A percentile compares a stretch with the other conserved stretches of the same genome.
phyloP scores from a whole-genome alignment of 768 basidiomycete genomes.

The Xerocomus potaroensis region DNA sequence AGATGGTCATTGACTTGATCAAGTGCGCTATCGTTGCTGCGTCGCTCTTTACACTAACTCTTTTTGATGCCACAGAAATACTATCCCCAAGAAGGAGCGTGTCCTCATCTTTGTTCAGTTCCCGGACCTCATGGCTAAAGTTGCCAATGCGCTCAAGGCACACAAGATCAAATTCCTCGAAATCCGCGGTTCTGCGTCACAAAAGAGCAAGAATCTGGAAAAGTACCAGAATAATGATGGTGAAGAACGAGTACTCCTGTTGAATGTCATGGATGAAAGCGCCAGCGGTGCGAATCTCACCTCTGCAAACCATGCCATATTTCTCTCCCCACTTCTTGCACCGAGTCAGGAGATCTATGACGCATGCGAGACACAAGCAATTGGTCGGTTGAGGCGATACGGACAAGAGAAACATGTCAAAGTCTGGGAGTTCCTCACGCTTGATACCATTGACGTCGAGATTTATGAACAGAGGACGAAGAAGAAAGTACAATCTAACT shows the following conservation, averaged over 20 bases:
- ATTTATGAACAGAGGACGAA: conserved; percentile 57
- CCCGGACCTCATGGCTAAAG: conserved; percentile 88
- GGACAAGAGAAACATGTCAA: conserved; percentile 79
- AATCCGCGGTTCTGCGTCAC: conserved; percentile 72
- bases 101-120: conserved; percentile 96
- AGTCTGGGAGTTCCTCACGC: conserved; percentile 81
- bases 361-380: conserved; percentile 77
- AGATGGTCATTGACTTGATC: conserved; percentile 70
- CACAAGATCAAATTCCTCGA: conserved; percentile 74
- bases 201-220: conserved; percentile 79
- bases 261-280: conserved; percentile 94
- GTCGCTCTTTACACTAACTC: neutral
- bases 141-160: conserved; percentile 72
- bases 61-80: conserved; percentile 43
- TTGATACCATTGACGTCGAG: conserved; percentile 84
- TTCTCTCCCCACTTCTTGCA: conserved; percentile 87
- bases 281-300: conserved; percentile 94
- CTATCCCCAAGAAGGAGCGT: conserved; percentile 70
- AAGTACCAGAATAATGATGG: conserved; percentile 81
- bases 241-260: conserved; percentile 72
- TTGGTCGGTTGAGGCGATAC: conserved; percentile 79
- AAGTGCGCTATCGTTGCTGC: conserved; percentile 44
- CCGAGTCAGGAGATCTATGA: conserved; percentile 79
- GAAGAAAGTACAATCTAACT: conserved; percentile 21
- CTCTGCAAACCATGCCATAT: conserved; percentile 90